Evolutionary conservation across 371 early-diverging fungal species (phyloP).

Genomic region (Entomophthora muscae): DNA sequence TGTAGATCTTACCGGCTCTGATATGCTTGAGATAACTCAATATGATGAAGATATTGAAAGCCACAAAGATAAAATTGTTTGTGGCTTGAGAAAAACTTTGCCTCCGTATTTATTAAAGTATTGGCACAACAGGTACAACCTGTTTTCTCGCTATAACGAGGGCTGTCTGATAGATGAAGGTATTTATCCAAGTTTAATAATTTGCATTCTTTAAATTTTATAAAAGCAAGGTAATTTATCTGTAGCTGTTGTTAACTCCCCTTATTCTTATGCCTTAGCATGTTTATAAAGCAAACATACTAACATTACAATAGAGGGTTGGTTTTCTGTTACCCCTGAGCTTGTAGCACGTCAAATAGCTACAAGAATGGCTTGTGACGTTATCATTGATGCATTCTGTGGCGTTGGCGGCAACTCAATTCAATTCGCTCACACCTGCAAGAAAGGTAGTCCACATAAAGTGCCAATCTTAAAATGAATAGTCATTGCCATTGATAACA

Average conservation of each 20-base stretch:
- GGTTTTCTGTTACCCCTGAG: conserved; percentile 96
- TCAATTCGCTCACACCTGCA: conserved; percentile 7
- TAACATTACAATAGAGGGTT: conserved; percentile 38
- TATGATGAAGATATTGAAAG: not conserved
- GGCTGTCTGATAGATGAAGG: conserved; percentile 72
- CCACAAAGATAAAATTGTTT: not conserved
- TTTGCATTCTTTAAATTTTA: not conserved
- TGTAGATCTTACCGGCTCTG: not conserved
- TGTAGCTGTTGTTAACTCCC: not conserved
- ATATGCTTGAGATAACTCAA: not conserved
- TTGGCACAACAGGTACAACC: conserved; percentile 61
- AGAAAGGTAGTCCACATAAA: not conserved
- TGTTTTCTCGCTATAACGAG: conserved; percentile 69
- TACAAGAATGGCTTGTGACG: conserved; percentile 37
- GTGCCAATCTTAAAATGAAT: not conserved
- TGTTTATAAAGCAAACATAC: too few relatives aligned
- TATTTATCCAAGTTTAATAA: conserved; percentile 10
- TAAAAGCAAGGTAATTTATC: not conserved
- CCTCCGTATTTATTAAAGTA: conserved; percentile 32
- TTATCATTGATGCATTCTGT: conserved; percentile 84
- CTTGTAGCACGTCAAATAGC: conserved; percentile 72
- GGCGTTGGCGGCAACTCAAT: conserved; percentile 94
- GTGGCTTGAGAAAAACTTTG: not conserved
- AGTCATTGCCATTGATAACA: conserved; percentile 89
- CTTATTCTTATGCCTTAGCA: not conserved